phyloP scores from a whole-genome alignment of 192 early-diverging fungal genomes.

The Coemansia sp. region DNA sequence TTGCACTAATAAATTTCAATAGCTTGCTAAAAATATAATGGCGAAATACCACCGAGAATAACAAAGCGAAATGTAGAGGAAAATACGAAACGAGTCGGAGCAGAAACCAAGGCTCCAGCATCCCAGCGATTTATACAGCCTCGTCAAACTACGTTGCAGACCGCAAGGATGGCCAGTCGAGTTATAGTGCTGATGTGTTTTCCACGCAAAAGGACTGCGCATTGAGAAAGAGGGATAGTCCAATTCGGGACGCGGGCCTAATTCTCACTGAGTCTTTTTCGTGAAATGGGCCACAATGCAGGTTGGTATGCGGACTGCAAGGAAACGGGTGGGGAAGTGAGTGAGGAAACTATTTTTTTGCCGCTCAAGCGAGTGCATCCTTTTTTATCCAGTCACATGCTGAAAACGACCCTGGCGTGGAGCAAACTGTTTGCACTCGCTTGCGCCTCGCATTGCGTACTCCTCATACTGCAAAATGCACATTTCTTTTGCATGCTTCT shows the following conservation, averaged over 20 bases:
- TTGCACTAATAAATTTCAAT: not conserved
- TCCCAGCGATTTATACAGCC: not conserved
- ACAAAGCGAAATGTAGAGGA: not conserved
- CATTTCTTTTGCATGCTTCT: not conserved
- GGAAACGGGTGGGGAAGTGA: conserved; percentile 6
- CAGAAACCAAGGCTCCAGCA: no score
- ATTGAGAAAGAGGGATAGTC: not conserved
- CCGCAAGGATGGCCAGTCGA: not conserved
- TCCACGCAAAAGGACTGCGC: not conserved
- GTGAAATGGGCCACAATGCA: conserved; percentile 8
- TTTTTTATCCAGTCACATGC: not conserved
- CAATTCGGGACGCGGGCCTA: not conserved
- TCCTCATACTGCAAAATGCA: not conserved
- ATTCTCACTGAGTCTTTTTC: conserved; percentile 5
- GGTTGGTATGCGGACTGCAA: not conserved
- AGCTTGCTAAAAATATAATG: not conserved
- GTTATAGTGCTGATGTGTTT: not conserved
- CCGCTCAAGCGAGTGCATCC: not conserved
- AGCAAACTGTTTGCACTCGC: no score
- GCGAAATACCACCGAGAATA: not conserved
- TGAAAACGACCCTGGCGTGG: not conserved
- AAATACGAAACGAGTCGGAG: no score
- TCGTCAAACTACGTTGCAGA: not conserved
- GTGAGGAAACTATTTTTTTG: not conserved
- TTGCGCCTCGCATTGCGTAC: not conserved